A percentile compares a stretch with the other conserved stretches of the same genome.
Evolutionary conservation across 164 flowering plant species (phyloP).

Genomic region (Buxus sempervirens): DNA sequence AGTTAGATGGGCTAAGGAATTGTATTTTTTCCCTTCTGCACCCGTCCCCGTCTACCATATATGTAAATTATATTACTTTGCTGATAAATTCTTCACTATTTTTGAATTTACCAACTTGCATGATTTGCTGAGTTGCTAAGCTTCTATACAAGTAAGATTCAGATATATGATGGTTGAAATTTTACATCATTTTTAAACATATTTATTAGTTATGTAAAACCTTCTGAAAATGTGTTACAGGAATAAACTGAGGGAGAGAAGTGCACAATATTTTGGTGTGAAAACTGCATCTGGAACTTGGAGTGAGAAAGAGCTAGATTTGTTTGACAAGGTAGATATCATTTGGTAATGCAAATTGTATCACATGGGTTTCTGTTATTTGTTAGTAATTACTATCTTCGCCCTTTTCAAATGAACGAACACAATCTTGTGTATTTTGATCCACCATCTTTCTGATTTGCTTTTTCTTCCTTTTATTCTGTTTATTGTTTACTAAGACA

Average conservation of each 20-base stretch:
- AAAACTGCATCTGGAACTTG: slow-evolving; percentile 27
- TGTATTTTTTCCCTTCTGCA: too few species aligned
- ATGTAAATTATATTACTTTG: background rate
- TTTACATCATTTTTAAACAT: too few species aligned
- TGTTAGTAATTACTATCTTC: background rate
- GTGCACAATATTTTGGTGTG: slow-evolving; percentile 16
- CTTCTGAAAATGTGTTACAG: slow-evolving; percentile 31
- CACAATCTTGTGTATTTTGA: background rate
- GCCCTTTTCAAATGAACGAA: background rate
- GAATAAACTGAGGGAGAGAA: slow-evolving; percentile 25
- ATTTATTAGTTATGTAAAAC: too few species aligned
- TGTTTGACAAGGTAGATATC: slow-evolving; percentile 70
- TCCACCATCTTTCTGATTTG: too few species aligned
- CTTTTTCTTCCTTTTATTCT: too few species aligned
- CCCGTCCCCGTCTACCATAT: background rate
- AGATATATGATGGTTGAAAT: too few species aligned
- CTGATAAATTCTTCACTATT: background rate
- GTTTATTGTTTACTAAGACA: too few species aligned
- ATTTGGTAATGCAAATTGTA: background rate
- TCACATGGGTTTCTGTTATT: background rate
- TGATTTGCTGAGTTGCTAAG: background rate
- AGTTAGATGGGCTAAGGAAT: too few species aligned
- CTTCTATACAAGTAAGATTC: too few species aligned
- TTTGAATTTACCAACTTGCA: background rate
- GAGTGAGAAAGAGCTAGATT: slow-evolving; percentile 40